These are phyloP conservation scores for Vanilla planifolia DNA, from an alignment of 106 monocot species.

Conservation along the genomic window DNA sequence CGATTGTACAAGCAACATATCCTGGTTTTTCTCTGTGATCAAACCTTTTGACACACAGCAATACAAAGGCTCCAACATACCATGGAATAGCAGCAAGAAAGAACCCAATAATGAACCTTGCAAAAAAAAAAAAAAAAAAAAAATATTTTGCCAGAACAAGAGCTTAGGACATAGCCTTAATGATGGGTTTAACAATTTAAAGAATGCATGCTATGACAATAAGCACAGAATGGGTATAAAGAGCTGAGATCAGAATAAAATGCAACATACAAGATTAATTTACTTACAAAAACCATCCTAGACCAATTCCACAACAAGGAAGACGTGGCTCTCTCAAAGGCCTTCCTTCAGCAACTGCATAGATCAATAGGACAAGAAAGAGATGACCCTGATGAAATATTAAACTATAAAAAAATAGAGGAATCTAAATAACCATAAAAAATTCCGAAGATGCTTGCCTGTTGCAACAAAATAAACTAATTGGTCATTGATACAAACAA, in stretches of 20 bases:
- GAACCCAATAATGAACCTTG: constrained; percentile 82
- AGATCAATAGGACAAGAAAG: constrained; percentile 5
- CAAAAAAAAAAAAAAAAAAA: constrained; percentile 2
- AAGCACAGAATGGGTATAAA: background rate
- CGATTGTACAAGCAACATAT: constrained; percentile 69
- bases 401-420: background rate
- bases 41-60: constrained; percentile 45
- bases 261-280: background rate
- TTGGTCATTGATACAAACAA: background rate
- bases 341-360: constrained; percentile 26
- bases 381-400: background rate
- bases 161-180: background rate
- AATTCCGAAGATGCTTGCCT: background rate
- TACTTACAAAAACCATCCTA: constrained; percentile 32
- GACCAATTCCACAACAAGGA: constrained; percentile 25
- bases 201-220: background rate
- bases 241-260: no score
- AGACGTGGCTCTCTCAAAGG: constrained; percentile 22
- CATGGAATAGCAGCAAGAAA: constrained; percentile 84
- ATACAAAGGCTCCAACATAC: constrained; percentile 74
- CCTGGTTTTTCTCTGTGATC: constrained; percentile 85
- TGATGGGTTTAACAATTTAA: background rate
- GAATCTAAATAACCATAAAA: background rate
- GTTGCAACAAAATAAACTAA: background rate
- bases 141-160: background rate